Percentiles rank a stretch among this genome's conserved stretches.
Evolutionary conservation across 306 rosid genomes (phyloP).

Genomic region (Potentilla sterilis): DNA sequence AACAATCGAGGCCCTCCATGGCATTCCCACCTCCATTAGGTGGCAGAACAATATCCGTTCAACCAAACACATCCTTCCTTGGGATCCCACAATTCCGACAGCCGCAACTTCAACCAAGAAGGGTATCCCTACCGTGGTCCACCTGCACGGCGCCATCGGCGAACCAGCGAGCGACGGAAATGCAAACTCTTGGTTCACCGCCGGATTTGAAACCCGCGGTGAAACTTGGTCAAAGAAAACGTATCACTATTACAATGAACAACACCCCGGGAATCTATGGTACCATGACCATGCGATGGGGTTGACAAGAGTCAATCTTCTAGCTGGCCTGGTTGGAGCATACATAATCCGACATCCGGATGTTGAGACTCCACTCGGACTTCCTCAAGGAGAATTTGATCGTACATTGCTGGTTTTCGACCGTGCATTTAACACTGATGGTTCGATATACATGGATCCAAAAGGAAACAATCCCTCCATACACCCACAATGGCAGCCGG

Average conservation of each 20-base stretch:
- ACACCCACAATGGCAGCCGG: slow-evolving; percentile 75
- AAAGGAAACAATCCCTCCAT: slow-evolving; percentile 72
- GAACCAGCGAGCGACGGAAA: slow-evolving; percentile 67
- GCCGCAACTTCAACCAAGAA: slow-evolving; percentile 30
- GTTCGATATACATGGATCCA: slow-evolving; percentile 68
- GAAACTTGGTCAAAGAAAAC: slow-evolving; percentile 47
- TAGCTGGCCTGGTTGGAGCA: slow-evolving; percentile 66
- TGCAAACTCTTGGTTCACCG: slow-evolving; percentile 67
- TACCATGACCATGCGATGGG: slow-evolving; percentile 91
- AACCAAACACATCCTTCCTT: slow-evolving; percentile 70
- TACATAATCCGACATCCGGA: slow-evolving; percentile 54
- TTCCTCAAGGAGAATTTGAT: slow-evolving; percentile 52
- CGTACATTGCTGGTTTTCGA: slow-evolving; percentile 56
- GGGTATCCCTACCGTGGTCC: slow-evolving; percentile 79
- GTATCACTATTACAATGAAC: slow-evolving; percentile 55
- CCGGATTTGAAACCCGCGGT: slow-evolving; percentile 35
- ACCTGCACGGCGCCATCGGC: slow-evolving; percentile 72
- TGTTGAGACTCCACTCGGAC: slow-evolving; percentile 42
- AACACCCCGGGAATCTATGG: slow-evolving; percentile 82
- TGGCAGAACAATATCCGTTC: slow-evolving; percentile 74
- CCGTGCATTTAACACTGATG: slow-evolving; percentile 57
- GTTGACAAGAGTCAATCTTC: slow-evolving; percentile 66
- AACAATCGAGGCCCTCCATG: slow-evolving; percentile 59
- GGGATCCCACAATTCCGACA: slow-evolving; percentile 74
- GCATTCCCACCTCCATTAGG: slow-evolving; percentile 49